Base-by-base conservation (phyloP, 805 yeast species). In the Kodamaea kaohsiungensis region DNA sequence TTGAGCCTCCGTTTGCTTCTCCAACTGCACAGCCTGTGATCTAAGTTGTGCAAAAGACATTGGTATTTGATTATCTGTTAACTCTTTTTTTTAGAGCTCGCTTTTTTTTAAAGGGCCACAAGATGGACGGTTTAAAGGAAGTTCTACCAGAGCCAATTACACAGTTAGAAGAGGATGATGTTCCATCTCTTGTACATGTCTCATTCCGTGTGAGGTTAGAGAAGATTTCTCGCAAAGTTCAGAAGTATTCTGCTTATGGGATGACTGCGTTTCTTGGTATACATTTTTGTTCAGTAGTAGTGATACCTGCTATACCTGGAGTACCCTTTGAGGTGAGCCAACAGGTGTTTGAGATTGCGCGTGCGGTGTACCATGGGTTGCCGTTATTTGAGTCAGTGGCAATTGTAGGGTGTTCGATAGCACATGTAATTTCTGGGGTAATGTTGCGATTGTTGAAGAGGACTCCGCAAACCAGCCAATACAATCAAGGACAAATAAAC, bases 21-120 rank as follows among this genome's bases (percentile, higher is more conserved):
- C 97, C 48, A 87, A 71, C 7, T 84, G 77, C 37, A 91, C 75
- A 0, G 86, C 84, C 62, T 87, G 88, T 27, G 88, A 75, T 65
- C 96, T 78, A 12, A 84, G 77, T 48, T 89, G 89, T 15, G 83
- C 77, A 67, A 88, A 89, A 9, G 61, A 56, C 59, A 56, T 59
- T 8, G 35, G 13, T 30, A 38, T 15, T 17, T 33, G 45, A 40
- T 40, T 40, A 45, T 45, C 48, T 43, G 37, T 43, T 43, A 3
- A 43, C 35, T 22, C 33, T 22, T 17, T 37, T n/a, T 17, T 47
- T 33, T 37, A 13, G 19, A 43, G 7, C 25, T 38, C 30, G 37
- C 50, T 15, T 12, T 30, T 30, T 30, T 30, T 5, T 9, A 30
- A 30, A 9, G 35, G 25, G 6, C 25, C 35, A 30, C 19, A 40